Conservation (phyloP, 345 rosid species). For the Lepidium sativum region DNA sequence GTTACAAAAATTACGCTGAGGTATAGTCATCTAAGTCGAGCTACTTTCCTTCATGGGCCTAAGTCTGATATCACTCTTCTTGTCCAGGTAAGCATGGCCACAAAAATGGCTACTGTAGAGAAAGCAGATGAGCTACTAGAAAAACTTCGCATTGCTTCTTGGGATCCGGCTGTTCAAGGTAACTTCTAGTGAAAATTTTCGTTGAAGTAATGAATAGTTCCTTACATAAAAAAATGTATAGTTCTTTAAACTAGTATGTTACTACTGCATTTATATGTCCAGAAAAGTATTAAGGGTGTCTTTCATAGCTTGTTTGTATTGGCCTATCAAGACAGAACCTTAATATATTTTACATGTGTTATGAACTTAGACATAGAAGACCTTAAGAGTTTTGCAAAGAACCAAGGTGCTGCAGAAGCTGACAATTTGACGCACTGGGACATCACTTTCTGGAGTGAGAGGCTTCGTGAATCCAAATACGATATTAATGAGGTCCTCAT, state of each 20-base stretch:
- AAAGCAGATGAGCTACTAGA: slow-evolving; percentile 81
- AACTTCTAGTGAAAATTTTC: background rate
- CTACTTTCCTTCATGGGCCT: slow-evolving; percentile 1
- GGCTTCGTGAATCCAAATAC: slow-evolving; percentile 92
- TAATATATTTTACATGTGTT: background rate
- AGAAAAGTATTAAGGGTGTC: background rate
- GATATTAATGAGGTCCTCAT: slow-evolving; percentile 82
- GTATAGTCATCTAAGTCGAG: slow-evolving; percentile 31
- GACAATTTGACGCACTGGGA: slow-evolving; percentile 81
- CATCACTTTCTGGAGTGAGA: slow-evolving; percentile 86
- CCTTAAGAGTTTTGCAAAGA: slow-evolving; percentile 64
- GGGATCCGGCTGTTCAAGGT: slow-evolving; percentile 97
- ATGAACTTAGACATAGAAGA: slow-evolving; percentile 64
- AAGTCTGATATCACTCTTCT: slow-evolving; percentile 11
- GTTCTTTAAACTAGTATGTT: background rate
- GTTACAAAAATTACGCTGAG: slow-evolving; percentile 85
- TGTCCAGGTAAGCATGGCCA: slow-evolving; percentile 89
- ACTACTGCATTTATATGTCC: background rate
- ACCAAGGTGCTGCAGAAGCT: slow-evolving; percentile 75
- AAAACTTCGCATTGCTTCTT: slow-evolving; percentile 79
- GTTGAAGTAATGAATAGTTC: background rate
- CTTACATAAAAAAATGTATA: too few relatives aligned
- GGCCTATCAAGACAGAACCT: background rate
- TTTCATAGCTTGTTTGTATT: background rate
- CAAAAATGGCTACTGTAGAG: slow-evolving; percentile 92